phyloP scores from a whole-genome alignment of 2,329 filamentous ascomycete genomes.

The Aspergillus eucalypticola region DNA sequence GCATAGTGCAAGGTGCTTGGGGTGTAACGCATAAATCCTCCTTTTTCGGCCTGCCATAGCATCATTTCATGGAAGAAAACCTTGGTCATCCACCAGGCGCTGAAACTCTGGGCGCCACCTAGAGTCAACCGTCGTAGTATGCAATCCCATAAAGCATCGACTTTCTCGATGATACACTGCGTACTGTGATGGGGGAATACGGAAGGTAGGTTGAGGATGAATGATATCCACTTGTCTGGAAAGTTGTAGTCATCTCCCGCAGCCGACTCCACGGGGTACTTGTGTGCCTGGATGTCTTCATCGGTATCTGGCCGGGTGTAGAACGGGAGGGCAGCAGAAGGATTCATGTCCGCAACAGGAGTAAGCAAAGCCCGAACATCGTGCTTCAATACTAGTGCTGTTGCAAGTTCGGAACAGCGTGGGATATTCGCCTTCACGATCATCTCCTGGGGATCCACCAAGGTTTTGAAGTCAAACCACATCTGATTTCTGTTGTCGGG shows the following conservation, averaged over 20 bases:
- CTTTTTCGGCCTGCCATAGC: conserved; percentile 82
- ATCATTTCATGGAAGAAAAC: conserved; percentile 96
- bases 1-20: conserved; percentile 37
- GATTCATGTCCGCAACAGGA: conserved; percentile 38
- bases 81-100: conserved; percentile 70
- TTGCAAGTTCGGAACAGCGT: conserved; percentile 36
- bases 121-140: conserved; percentile 48
- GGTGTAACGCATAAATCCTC: conserved; percentile 73
- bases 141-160: conserved; percentile 46
- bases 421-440: conserved; percentile 45
- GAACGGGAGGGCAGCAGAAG: conserved; percentile 33
- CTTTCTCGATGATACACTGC: conserved; percentile 48
- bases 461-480: conserved; percentile 75
- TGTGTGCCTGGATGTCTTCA: conserved; percentile 32
- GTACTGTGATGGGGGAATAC: conserved; percentile 45
- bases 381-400: conserved; percentile 45
- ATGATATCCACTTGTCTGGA: conserved; percentile 50
- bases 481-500: conserved; percentile 89
- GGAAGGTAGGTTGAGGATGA: conserved; percentile 44
- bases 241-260: conserved; percentile 48
- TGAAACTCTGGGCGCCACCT: conserved; percentile 49
- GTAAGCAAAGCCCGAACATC: conserved; percentile 47
- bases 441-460: conserved; percentile 44
- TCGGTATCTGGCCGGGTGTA: conserved; percentile 38
- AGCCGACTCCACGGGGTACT: conserved; percentile 39